Conservation (phyloP, 495 filamentous ascomycete genomes). For the Tuber microsphaerosporum region DNA sequence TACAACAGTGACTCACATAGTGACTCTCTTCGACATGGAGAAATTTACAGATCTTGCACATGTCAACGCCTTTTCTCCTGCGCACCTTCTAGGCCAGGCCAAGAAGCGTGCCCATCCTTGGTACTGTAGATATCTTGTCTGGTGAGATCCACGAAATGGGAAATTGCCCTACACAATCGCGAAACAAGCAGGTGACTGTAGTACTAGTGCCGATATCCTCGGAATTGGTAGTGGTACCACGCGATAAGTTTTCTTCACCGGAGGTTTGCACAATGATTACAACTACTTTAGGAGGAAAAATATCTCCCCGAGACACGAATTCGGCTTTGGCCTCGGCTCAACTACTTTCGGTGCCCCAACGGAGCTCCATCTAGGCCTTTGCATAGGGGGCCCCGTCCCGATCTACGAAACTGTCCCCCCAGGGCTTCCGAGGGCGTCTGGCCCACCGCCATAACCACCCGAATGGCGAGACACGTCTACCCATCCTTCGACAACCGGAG, state of each 20-base stretch:
- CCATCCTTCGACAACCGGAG: no score
- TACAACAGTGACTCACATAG: conserved; percentile 57
- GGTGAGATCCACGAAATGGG: conserved; percentile 55
- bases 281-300: conserved; percentile 58
- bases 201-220: conserved; percentile 33
- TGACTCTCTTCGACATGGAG: conserved; percentile 54
- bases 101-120: conserved; percentile 51
- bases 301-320: conserved; percentile 55
- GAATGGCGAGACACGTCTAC: no score
- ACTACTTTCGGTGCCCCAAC: background rate
- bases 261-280: conserved; percentile 62
- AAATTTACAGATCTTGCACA: conserved; percentile 56
- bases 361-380: conserved; percentile 50
- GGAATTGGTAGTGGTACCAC: conserved; percentile 43
- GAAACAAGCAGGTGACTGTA: conserved; percentile 40
- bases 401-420: conserved; percentile 44
- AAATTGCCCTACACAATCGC: conserved; percentile 69
- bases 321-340: conserved; percentile 63
- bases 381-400: conserved; percentile 45
- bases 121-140: conserved; percentile 55
- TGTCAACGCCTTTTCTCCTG: conserved; percentile 57
- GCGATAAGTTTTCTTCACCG: conserved; percentile 57
- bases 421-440: no score
- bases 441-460: no score
- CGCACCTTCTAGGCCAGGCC: conserved; percentile 59